Evolutionary conservation across 371 early-diverging fungal species (phyloP).

Genomic region (Mortierella sp.): DNA sequence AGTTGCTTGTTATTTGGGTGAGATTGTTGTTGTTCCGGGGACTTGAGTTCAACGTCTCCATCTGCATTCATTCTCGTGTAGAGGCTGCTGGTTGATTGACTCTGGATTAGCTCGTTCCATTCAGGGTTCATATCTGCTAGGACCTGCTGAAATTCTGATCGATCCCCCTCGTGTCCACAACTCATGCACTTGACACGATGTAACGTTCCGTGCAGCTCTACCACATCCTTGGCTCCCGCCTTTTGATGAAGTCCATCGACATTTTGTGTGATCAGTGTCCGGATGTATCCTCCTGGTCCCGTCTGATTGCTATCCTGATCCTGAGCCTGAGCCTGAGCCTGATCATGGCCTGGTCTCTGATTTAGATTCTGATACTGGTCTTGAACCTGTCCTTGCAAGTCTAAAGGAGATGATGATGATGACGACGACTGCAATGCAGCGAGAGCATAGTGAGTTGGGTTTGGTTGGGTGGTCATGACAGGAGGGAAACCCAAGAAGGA

Average conservation of each 20-base stretch:
- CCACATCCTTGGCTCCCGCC: conserved; percentile 66
- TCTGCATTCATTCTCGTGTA: conserved; percentile 84
- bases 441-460: conserved; percentile 76
- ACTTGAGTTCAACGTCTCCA: conserved; percentile 86
- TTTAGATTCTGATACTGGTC: background rate
- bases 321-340: background rate
- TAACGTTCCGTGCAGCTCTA: conserved; percentile 93
- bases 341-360: too few species aligned
- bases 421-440: conserved; percentile 63
- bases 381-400: background rate
- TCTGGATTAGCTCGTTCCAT: conserved; percentile 63
- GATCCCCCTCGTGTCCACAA: conserved; percentile 68
- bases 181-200: conserved; percentile 78
- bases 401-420: background rate
- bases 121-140: conserved; percentile 80
- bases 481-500: conserved; percentile 88
- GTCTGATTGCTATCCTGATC: background rate
- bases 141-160: conserved; percentile 75
- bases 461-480: conserved; percentile 78
- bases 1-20: conserved; percentile 14
- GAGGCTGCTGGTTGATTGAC: conserved; percentile 39
- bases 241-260: conserved; percentile 86
- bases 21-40: conserved; percentile 22
- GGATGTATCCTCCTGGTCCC: conserved; percentile 34
- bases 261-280: conserved; percentile 89